Evolutionary conservation across 371 early-diverging fungal species (phyloP).

Genomic region (Neoconidiobolus thromboides): DNA sequence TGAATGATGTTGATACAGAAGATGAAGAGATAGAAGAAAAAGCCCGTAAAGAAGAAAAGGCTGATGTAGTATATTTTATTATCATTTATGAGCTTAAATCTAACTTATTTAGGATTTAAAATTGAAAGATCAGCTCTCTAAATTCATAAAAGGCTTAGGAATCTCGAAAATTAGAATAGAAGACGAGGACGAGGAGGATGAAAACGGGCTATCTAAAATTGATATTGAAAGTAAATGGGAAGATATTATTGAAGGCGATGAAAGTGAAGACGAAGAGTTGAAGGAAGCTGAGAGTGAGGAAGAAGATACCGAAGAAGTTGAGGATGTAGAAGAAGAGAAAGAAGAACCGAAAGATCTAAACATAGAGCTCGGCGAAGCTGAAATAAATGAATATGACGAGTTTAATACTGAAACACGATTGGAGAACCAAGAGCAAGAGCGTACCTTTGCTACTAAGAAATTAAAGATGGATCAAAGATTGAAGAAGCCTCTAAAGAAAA

Average conservation of each 20-base stretch:
- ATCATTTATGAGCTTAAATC: not conserved
- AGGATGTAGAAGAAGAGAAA: not conserved
- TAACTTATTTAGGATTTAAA: not conserved
- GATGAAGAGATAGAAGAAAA: conserved; percentile 9
- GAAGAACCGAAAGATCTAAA: not conserved
- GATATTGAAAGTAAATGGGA: not conserved
- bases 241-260: not conserved
- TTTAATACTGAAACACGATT: not conserved
- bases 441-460: not conserved
- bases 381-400: too few relatives aligned
- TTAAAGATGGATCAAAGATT: not conserved
- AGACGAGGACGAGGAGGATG: not conserved
- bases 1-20: conserved; percentile 17
- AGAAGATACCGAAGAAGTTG: not conserved
- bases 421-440: not conserved
- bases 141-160: conserved; percentile 2
- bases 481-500: not conserved
- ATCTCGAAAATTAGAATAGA: conserved; percentile 3
- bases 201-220: too few relatives aligned
- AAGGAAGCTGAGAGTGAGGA: not conserved
- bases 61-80: not conserved
- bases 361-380: not conserved
- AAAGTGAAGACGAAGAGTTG: not conserved
- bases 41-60: not conserved
- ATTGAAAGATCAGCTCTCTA: not conserved